Evolutionary conservation across 23 red algal genomes (phyloP).

Genomic region (Agarophyton chilense): DNA sequence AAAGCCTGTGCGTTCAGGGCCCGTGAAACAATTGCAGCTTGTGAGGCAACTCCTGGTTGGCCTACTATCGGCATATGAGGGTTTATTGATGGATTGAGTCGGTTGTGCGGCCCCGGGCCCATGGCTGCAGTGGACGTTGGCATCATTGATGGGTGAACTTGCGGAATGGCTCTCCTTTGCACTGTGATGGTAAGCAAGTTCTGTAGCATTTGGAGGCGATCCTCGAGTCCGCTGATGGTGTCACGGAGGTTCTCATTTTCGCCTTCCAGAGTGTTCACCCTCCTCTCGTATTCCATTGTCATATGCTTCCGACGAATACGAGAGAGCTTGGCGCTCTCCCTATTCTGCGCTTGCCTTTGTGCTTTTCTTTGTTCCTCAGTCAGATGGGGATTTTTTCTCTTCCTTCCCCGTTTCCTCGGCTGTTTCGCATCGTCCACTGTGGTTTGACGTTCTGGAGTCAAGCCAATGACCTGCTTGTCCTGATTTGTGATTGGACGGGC

Average conservation of each 20-base stretch:
- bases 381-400: slow-evolving; percentile 75
- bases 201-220: slow-evolving; percentile 66
- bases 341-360: slow-evolving; percentile 74
- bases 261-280: slow-evolving; percentile 48
- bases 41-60: not conserved
- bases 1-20: slow-evolving; percentile 25
- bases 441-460: slow-evolving; percentile 10
- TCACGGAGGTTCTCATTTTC: slow-evolving; percentile 67
- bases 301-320: slow-evolving; percentile 68
- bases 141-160: slow-evolving; percentile 32
- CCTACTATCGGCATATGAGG: not conserved
- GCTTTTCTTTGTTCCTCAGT: slow-evolving; percentile 66
- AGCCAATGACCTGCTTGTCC: slow-evolving; percentile 34
- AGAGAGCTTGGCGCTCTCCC: slow-evolving; percentile 76
- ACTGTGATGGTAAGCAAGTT: slow-evolving; percentile 73
- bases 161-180: slow-evolving; percentile 22
- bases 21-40: slow-evolving; percentile 4
- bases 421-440: slow-evolving; percentile 5
- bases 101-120: not conserved
- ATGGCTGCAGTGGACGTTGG: not conserved
- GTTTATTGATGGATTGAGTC: slow-evolving; percentile 3
- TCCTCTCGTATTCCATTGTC: slow-evolving; percentile 53
- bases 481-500: not conserved
- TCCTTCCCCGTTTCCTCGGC: slow-evolving; percentile 73
- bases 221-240: slow-evolving; percentile 50